phyloP scores from a whole-genome alignment of 2,329 filamentous ascomycete genomes.

The Claviceps monticola region DNA sequence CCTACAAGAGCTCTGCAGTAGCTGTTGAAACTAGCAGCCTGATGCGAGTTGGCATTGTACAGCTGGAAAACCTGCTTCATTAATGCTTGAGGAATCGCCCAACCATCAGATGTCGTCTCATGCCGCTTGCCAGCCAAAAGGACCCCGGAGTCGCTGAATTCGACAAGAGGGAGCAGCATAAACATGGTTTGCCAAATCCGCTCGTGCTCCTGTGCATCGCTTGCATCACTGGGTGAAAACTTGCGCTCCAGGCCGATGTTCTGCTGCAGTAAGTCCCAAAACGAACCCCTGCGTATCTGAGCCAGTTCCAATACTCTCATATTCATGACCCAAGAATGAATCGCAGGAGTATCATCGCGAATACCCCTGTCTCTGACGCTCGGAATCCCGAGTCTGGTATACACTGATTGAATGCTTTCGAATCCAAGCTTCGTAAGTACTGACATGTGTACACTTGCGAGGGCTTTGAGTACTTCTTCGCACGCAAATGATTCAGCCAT shows the following conservation, averaged over 20 bases:
- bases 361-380: constrained; percentile 38
- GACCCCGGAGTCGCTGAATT: constrained; percentile 43
- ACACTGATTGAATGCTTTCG: constrained; percentile 29
- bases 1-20: constrained; percentile 46
- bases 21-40: constrained; percentile 49
- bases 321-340: constrained; percentile 45
- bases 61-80: constrained; percentile 43
- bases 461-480: constrained; percentile 33
- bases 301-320: constrained; percentile 39
- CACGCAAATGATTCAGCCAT: constrained; percentile 26
- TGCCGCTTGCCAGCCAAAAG: constrained; percentile 23
- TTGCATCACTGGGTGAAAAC: constrained; percentile 14
- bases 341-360: constrained; percentile 25
- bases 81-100: constrained; percentile 43
- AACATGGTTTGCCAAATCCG: constrained; percentile 45
- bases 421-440: constrained; percentile 30
- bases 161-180: constrained; percentile 43
- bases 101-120: constrained; percentile 34
- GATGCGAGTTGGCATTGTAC: constrained; percentile 40
- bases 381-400: constrained; percentile 31
- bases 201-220: constrained; percentile 37
- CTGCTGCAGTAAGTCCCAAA: constrained; percentile 45
- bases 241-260: constrained; percentile 24
- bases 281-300: constrained; percentile 36
- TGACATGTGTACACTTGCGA: constrained; percentile 24